Percentiles rank a stretch among this genome's conserved stretches.
phyloP scores from a whole-genome alignment of 2,329 filamentous ascomycete species.

The Penicillium brasilianum region DNA sequence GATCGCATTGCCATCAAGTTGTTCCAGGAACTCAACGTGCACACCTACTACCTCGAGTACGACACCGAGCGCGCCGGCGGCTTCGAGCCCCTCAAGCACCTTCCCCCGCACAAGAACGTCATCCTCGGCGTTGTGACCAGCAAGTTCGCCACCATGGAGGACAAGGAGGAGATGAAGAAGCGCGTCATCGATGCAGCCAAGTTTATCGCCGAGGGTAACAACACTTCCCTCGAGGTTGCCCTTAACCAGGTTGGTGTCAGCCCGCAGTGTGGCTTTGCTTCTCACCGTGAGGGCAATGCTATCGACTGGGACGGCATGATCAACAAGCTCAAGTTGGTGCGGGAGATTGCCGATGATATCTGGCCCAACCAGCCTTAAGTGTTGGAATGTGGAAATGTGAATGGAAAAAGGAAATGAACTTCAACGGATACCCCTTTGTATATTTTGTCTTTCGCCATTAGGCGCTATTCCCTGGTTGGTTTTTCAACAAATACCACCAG shows the following conservation, averaged over 20 bases:
- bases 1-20: constrained; percentile 70
- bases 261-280: constrained; percentile 76
- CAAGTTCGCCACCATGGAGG: constrained; percentile 66
- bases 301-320: constrained; percentile 72
- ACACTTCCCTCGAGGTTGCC: constrained; percentile 68
- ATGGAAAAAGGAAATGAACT: constrained; percentile 10
- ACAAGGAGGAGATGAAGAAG: constrained; percentile 67
- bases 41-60: constrained; percentile 73
- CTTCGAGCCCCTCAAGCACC: constrained; percentile 67
- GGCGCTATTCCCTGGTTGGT: constrained; percentile 10
- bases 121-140: constrained; percentile 68
- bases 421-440: constrained; percentile 22
- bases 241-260: constrained; percentile 70
- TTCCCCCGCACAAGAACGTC: constrained; percentile 66
- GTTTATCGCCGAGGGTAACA: constrained; percentile 70
- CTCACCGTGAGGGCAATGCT: constrained; percentile 74
- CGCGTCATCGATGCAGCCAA: constrained; percentile 66
- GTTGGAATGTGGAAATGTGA: background rate
- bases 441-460: constrained; percentile 14
- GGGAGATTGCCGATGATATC: constrained; percentile 73
- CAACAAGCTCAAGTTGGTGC: constrained; percentile 72
- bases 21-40: constrained; percentile 65
- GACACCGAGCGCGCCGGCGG: constrained; percentile 68
- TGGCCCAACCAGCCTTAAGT: constrained; percentile 63
- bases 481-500: constrained; percentile 20